phyloP scores from a whole-genome alignment of 2,329 filamentous ascomycete species.

The Bipolaris zeicola region DNA sequence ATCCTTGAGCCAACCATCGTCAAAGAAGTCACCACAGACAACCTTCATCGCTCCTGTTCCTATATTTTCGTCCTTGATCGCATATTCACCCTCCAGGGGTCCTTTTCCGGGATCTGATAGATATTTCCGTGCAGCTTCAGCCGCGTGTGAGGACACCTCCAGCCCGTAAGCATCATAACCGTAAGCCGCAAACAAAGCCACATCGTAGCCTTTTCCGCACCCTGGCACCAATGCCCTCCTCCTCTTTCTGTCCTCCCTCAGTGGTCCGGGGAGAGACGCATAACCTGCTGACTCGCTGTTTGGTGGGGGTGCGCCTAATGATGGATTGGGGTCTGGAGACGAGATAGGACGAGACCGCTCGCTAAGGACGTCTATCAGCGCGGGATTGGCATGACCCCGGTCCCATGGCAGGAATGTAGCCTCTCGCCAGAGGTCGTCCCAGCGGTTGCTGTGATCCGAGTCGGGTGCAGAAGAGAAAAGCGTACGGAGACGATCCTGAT shows the following conservation, averaged over 20 bases:
- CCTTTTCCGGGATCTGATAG: slow-evolving; percentile 39
- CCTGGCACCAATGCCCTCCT: slow-evolving; percentile 76
- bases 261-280: slow-evolving; percentile 18
- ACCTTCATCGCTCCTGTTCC: slow-evolving; percentile 61
- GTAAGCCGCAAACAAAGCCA: slow-evolving; percentile 72
- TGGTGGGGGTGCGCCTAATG: slow-evolving; percentile 23
- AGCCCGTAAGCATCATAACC: slow-evolving; percentile 80
- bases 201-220: slow-evolving; percentile 83
- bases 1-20: slow-evolving; percentile 60
- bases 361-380: slow-evolving; percentile 60
- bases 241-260: slow-evolving; percentile 35
- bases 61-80: slow-evolving; percentile 47
- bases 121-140: slow-evolving; percentile 55
- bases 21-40: slow-evolving; percentile 70
- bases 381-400: slow-evolving; percentile 62
- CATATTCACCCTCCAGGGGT: slow-evolving; percentile 52
- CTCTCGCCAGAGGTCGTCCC: slow-evolving; percentile 16
- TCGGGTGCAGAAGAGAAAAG: slow-evolving; percentile 53
- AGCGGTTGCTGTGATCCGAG: slow-evolving; percentile 43
- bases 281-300: slow-evolving; percentile 10
- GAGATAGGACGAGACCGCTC: slow-evolving; percentile 15
- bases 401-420: slow-evolving; percentile 62
- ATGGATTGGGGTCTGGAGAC: slow-evolving; percentile 23
- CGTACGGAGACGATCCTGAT: slow-evolving; percentile 46
- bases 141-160: slow-evolving; percentile 64